Conservation (phyloP, 1,284 basidiomycete genomes). For the Cryptococcus jaspeensis region DNA sequence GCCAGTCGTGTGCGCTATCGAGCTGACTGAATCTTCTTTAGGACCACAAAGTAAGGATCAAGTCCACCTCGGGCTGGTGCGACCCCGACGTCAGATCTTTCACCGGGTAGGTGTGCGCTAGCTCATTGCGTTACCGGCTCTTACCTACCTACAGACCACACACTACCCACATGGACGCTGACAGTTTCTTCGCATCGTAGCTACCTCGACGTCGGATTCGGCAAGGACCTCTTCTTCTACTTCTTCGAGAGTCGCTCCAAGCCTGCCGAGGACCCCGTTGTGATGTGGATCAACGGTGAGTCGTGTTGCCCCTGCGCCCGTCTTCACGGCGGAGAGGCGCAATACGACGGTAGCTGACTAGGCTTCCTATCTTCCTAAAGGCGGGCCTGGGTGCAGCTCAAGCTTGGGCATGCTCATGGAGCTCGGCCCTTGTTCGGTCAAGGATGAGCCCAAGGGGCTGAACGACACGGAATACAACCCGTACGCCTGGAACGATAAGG, state of each 20-base stretch:
- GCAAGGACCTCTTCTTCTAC: constrained; percentile 75
- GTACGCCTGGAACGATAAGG: constrained; percentile 56
- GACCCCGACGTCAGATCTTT: constrained; percentile 47
- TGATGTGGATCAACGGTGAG: constrained; percentile 52
- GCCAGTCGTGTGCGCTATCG: too few relatives aligned
- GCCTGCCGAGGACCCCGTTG: constrained; percentile 58
- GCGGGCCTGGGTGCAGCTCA: constrained; percentile 52
- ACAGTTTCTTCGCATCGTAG: constrained; percentile 35
- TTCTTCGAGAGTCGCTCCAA: constrained; percentile 75
- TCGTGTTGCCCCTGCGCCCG: neutral
- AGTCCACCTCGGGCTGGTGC: constrained; percentile 50
- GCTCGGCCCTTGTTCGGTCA: constrained; percentile 52
- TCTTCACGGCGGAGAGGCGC: neutral
- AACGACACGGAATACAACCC: constrained; percentile 54
- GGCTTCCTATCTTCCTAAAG: constrained; percentile 6
- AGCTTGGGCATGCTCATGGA: constrained; percentile 57
- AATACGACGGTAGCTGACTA: neutral
- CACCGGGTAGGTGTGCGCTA: constrained; percentile 29
- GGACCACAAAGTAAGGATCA: constrained; percentile 48
- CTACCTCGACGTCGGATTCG: constrained; percentile 64
- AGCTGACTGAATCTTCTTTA: constrained; percentile 5
- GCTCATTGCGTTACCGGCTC: neutral
- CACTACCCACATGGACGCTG: neutral
- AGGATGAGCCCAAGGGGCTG: constrained; percentile 33
- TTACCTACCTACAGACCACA: neutral